Evolutionary conservation across 768 basidiomycete genomes (phyloP), one percentile per base, ranked within the genome.

Genomic region (Phaeolepiota aurea): DNA sequence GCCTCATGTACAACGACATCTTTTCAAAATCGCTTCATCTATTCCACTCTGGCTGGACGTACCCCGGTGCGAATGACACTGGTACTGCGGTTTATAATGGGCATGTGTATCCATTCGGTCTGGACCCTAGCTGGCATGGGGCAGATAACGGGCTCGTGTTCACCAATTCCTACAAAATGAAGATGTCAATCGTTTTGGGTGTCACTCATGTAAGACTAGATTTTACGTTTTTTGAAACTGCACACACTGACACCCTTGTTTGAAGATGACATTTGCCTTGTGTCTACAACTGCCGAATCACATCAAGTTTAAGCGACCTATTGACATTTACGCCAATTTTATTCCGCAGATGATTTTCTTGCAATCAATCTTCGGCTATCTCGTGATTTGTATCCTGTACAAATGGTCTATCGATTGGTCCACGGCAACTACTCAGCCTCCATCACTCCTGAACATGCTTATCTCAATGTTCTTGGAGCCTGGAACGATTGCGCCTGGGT

Each of bases 141-240:
- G 75, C 93, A 3, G 87, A 89, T 48, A 99, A 99, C 55, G 71
- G 70, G 1, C 72, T 99, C 44, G 81, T 96, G 32, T 99, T 98
- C 63, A 86, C 85, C 39, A 99, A 99, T 64, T 97, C 93, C 28
- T 94, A 94, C 71, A 99, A 98, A 80, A 99, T 99, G 96, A 98
- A 99, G 69, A 91, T 98, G 90, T 87, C 90, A 15, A 82, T 99
- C 54, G 78, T 98, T 23, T 63, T 99, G 40, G 96, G 96, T 59
- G 93, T 99, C 48, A 86, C 87, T 44, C 94, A 99, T 61, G 94
- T 97, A 65, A 51, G 81, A 64, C 38, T 36, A 13, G 34, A 7
- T 28, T n/a, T n/a, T n/a, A n/a, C n/a, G n/a, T n/a, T n/a, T n/a
- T n/a, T n/a, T n/a, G n/a, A n/a, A n/a, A n/a, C n/a, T n/a, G n/a